These are phyloP conservation scores for Collybia sordida DNA, from an alignment of 768 basidiomycete genomes.

Conservation along the genomic window DNA sequence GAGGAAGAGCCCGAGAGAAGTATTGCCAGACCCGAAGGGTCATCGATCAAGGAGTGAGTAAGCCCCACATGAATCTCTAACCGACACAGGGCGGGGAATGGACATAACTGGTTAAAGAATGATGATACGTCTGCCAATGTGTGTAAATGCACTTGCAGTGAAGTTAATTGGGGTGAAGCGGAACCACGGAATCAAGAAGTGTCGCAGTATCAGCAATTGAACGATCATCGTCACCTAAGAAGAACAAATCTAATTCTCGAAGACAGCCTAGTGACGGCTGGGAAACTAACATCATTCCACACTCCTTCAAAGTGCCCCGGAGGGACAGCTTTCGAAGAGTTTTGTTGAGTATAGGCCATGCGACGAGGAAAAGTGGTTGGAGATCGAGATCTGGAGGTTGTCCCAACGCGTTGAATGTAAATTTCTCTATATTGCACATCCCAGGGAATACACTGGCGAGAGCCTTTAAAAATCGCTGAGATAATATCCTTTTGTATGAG, in stretches of 20 bases:
- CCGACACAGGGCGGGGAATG: constrained; percentile 30
- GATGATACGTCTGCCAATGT: constrained; percentile 37
- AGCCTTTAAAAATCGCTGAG: constrained; percentile 25
- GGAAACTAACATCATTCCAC: constrained; percentile 30
- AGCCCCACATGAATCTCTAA: constrained; percentile 39
- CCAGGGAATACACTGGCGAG: constrained; percentile 29
- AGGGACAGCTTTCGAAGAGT: constrained; percentile 34
- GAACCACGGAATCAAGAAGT: constrained; percentile 31
- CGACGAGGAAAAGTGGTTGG: constrained; percentile 29
- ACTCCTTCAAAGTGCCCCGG: constrained; percentile 34
- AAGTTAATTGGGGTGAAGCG: constrained; percentile 32
- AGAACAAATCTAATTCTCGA: constrained; percentile 36
- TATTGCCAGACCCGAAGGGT: constrained; percentile 34
- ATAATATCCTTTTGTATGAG: constrained; percentile 5
- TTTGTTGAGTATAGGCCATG: constrained; percentile 39
- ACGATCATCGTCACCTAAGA: constrained; percentile 29
- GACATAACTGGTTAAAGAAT: constrained; percentile 32
- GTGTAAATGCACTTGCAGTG: constrained; percentile 39
- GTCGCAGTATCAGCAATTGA: constrained; percentile 18
- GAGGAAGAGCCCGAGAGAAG: constrained; percentile 28
- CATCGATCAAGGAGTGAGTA: constrained; percentile 30
- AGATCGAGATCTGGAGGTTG: constrained; percentile 27
- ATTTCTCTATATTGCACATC: constrained; percentile 29
- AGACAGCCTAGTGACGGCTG: constrained; percentile 29
- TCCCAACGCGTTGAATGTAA: constrained; percentile 42